Evolutionary conservation across 139 green algal genomes (phyloP), one percentile per base, ranked within the genome.

Genomic region (Nannochloris sp.): DNA sequence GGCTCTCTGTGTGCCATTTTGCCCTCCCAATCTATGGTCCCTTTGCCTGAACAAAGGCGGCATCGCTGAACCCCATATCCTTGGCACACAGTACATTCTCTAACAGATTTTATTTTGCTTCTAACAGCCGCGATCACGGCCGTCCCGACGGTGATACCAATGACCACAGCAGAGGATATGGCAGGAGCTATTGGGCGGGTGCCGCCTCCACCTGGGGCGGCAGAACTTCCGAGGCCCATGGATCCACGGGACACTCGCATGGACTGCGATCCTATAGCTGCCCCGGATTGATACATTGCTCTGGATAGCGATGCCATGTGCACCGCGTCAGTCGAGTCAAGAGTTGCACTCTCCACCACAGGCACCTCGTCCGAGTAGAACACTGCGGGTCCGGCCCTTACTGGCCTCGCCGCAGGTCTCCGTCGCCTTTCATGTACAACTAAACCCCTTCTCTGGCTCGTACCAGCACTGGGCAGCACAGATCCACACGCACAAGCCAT

Each of bases 11-110:
- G 61, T 26, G 29, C 45, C 71, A 68, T 76, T 44, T 78, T 78
- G 40, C 66, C 71, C 33, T 78, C 66, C 66, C 66, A 78, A 25
- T 69, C 61, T 20, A 78, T 66, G 13, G 44, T 49, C 20, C 71
- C 71, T 14, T 33, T 51, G 8, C 71, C 71, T 23, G 16, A 56
- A 28, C 71, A 78, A n/a, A 78, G 55, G 11, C 67, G 67, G 55
- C 71, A 78, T 61, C 71, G 58, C 37, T 74, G 59, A 44, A 78
- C 67, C 12, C 71, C 71, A 51, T 71, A 78, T 14, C 71, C 71
- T 9, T 67, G 59, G 60, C 71, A 78, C 10, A 31, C 49, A 1
- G 30, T 48, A 62, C 71, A 78, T 6, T 37, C 40, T 17, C 67
- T 49, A 4, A 69, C 67, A 46, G 67, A 20, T 36, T 59, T 33